Evolutionary conservation across 2,329 filamentous ascomycete species (phyloP).

Genomic region (Cucurbitaria berberidis): DNA sequence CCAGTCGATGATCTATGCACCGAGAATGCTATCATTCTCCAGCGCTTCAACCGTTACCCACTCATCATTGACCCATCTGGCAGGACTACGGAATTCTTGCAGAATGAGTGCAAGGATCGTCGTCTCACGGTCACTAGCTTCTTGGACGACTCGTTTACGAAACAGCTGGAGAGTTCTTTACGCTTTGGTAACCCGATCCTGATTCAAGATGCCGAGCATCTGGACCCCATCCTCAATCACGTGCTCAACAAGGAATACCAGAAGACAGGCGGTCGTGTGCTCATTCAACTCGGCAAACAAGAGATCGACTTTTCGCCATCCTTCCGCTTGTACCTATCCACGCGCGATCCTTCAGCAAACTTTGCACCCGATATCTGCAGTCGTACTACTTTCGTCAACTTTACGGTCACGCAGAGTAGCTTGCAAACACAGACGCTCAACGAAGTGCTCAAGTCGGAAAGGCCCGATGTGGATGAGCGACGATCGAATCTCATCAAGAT

Average conservation of each 20-base stretch:
- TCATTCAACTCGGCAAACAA: constrained; percentile 97
- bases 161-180: constrained; percentile 94
- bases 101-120: constrained; percentile 91
- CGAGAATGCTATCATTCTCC: constrained; percentile 95
- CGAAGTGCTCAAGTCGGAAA: constrained; percentile 95
- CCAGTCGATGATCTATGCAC: constrained; percentile 98
- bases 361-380: constrained; percentile 98
- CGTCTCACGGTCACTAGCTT: constrained; percentile 97
- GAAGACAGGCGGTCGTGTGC: constrained; percentile 94
- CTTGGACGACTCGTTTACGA: constrained; percentile 96
- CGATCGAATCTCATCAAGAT: constrained; percentile 97
- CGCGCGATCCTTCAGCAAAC: constrained; percentile 90
- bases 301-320: constrained; percentile 98
- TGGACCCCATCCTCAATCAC: constrained; percentile 97
- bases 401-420: constrained; percentile 98
- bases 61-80: constrained; percentile 98
- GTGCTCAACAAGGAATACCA: constrained; percentile 99
- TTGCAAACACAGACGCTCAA: constrained; percentile 97
- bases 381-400: constrained; percentile 98
- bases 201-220: constrained; percentile 96
- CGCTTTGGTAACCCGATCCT: constrained; percentile 98
- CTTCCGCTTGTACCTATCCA: constrained; percentile 94
- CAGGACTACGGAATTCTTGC: constrained; percentile 90
- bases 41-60: constrained; percentile 97
- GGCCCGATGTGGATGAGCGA: constrained; percentile 95